Conservation (phyloP, 2,329 filamentous ascomycete species). For the Hymenoscyphus fructigenus region DNA sequence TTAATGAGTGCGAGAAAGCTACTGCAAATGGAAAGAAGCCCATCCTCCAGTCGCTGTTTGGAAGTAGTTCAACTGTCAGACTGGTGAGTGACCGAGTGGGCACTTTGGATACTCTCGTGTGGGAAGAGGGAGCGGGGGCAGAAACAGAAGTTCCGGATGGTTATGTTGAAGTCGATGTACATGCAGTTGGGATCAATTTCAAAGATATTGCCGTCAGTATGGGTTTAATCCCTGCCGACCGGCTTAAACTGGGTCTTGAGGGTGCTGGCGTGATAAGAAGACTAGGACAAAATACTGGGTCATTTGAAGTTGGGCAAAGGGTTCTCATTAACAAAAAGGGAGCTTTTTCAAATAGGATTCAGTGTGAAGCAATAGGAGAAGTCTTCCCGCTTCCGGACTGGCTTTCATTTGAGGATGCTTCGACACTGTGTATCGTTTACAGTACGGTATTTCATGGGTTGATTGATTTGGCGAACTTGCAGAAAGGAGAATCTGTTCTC, state of each 20-base stretch:
- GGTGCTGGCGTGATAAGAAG: slow-evolving; percentile 31
- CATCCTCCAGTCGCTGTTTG: slow-evolving; percentile 10
- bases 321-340: slow-evolving; percentile 16
- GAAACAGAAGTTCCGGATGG: slow-evolving; percentile 4
- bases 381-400: too few relatives aligned
- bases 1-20: slow-evolving; percentile 24
- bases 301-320: slow-evolving; percentile 29
- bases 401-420: too few relatives aligned
- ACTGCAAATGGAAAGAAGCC: slow-evolving; percentile 3
- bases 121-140: neutral
- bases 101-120: slow-evolving; percentile 7
- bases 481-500: too few relatives aligned
- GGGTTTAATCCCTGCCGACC: slow-evolving; percentile 25
- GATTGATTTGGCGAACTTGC: too few relatives aligned
- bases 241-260: slow-evolving; percentile 25
- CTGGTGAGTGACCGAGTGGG: slow-evolving; percentile 20
- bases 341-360: slow-evolving; percentile 15
- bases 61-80: neutral
- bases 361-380: too few relatives aligned
- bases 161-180: slow-evolving; percentile 15
- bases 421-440: too few relatives aligned
- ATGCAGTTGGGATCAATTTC: slow-evolving; percentile 23
- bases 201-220: slow-evolving; percentile 22
- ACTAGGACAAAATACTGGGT: slow-evolving; percentile 12
- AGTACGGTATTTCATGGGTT: too few relatives aligned